phyloP scores from a whole-genome alignment of 805 yeast genomes.

The Monosporozyma aquatica region DNA sequence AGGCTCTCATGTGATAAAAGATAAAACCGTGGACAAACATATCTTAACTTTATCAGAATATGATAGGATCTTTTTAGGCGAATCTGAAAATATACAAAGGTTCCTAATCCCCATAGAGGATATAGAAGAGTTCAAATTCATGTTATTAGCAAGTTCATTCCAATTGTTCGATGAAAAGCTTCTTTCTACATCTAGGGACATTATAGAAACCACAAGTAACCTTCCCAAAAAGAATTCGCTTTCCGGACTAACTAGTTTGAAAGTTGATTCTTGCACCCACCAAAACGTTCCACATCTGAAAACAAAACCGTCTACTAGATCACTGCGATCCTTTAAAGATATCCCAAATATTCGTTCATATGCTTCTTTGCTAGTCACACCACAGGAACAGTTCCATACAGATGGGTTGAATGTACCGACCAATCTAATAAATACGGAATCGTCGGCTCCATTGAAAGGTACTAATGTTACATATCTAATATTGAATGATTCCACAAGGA shows the following conservation, averaged over 20 bases:
- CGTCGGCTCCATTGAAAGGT: background rate
- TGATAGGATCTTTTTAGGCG: slow-evolving; percentile 32
- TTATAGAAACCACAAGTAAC: slow-evolving; percentile 9
- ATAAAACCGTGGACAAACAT: background rate
- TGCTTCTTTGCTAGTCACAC: slow-evolving; percentile 4
- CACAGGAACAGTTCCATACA: background rate
- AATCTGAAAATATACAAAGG: slow-evolving; percentile 28
- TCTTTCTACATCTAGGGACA: slow-evolving; percentile 20
- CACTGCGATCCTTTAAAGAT: slow-evolving; percentile 19
- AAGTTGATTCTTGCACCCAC: slow-evolving; percentile 2
- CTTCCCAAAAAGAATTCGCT: background rate
- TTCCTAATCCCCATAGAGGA: slow-evolving; percentile 38
- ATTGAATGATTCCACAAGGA: background rate
- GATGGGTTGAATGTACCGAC: background rate
- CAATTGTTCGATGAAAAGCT: slow-evolving; percentile 23
- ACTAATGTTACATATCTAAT: background rate
- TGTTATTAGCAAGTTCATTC: slow-evolving; percentile 29
- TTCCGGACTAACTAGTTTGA: background rate
- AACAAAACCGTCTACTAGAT: slow-evolving; percentile 7
- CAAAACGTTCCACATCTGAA: background rate
- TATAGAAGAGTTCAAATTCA: slow-evolving; percentile 35
- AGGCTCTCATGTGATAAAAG: background rate
- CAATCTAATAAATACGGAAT: background rate
- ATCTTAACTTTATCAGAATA: slow-evolving; percentile 21
- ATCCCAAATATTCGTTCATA: slow-evolving; percentile 8